Evolutionary conservation across 2,329 filamentous ascomycete genomes (phyloP), one percentile per base, ranked within the genome.

Genomic region (Pestalotiopsis fici): DNA sequence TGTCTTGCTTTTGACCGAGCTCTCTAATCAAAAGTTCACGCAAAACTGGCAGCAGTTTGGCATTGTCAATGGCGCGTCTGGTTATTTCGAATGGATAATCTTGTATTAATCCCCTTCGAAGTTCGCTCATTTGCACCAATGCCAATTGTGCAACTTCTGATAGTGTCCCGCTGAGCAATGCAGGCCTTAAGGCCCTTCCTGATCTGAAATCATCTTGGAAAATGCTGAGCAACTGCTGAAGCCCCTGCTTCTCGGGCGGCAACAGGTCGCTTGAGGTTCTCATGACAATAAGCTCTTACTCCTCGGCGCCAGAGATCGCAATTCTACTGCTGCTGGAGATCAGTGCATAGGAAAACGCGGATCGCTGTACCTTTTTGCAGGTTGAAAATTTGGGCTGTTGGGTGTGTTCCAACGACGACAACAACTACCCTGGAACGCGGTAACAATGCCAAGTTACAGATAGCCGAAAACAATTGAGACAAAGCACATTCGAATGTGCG

Each of bases 41-140:
- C 18, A 66, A 59, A 21, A 15, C 28, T n/a, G 65, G 35, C 21
- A 25, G 15, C 28, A 66, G 31, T 9, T 47, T 37, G 47, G 39
- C 37, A 18, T n/a, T 23, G 11, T 55, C 39, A 27, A 66, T 57
- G 5, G 65, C 65, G 15, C 28, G 7, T 13, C 35, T 43, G 37
- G 56, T 37, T 4, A 56, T 35, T 5, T 57, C 13, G 27, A 59
- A n/a, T 13, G 56, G 23, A n/a, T 59, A 59, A n/a, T 28, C 13
- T 15, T 31, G 43, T 23, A 66, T 11, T 5, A 66, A 28, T 11
- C 65, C 65, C n/a, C 27, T 35, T 5, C 65, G 65, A 21, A 66
- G 25, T 31, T 62, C 23, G 23, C 13, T 15, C 59, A 57, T 66
- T 5, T 27, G n/a, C n/a, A 50, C 47, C 47, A 66, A 59, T 9